Percentiles rank a stretch among this genome's conserved stretches.
Evolutionary conservation across 768 basidiomycete genomes (phyloP).

Genomic region (Collybia sordida): DNA sequence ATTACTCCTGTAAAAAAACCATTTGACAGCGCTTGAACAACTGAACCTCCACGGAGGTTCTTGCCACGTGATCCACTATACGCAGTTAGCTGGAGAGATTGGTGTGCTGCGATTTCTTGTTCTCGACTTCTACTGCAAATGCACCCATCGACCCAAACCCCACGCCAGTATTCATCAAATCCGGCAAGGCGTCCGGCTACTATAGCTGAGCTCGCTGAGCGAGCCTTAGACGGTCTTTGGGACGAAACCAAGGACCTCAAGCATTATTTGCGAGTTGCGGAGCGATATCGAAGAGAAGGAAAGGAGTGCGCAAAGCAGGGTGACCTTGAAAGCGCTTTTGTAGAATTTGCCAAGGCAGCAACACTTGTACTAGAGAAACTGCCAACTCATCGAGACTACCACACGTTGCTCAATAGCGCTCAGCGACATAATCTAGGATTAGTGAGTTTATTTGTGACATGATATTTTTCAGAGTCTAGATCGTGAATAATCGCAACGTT

Average conservation of each 20-base stretch:
- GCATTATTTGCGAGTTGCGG: slow-evolving; percentile 63
- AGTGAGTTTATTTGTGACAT: slow-evolving; percentile 45
- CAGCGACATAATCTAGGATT: slow-evolving; percentile 68
- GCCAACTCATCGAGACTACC: slow-evolving; percentile 71
- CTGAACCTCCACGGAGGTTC: too few species aligned
- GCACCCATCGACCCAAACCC: too few species aligned
- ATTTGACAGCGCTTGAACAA: too few species aligned
- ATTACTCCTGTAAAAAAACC: too few species aligned
- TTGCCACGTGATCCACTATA: too few species aligned
- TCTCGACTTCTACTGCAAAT: too few species aligned
- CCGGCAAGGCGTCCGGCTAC: slow-evolving; percentile 43
- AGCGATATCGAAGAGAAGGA: slow-evolving; percentile 58
- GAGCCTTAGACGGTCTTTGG: slow-evolving; percentile 54
- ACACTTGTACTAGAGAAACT: slow-evolving; percentile 78
- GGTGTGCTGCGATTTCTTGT: too few species aligned
- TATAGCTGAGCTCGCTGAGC: slow-evolving; percentile 66
- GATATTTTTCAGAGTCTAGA: neutral
- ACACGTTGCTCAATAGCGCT: slow-evolving; percentile 46
- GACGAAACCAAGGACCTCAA: slow-evolving; percentile 63
- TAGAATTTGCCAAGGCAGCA: slow-evolving; percentile 70
- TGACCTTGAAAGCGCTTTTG: slow-evolving; percentile 71
- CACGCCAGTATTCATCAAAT: neutral
- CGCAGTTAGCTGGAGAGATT: too few species aligned
- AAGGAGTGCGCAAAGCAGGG: slow-evolving; percentile 43
- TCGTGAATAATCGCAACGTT: slow-evolving; percentile 1